A percentile compares a stretch with the other conserved stretches of the same genome.
These are phyloP conservation scores for Maudiozyma saulgeensis DNA, from an alignment of 805 yeast genomes.

Conservation along the genomic window DNA sequence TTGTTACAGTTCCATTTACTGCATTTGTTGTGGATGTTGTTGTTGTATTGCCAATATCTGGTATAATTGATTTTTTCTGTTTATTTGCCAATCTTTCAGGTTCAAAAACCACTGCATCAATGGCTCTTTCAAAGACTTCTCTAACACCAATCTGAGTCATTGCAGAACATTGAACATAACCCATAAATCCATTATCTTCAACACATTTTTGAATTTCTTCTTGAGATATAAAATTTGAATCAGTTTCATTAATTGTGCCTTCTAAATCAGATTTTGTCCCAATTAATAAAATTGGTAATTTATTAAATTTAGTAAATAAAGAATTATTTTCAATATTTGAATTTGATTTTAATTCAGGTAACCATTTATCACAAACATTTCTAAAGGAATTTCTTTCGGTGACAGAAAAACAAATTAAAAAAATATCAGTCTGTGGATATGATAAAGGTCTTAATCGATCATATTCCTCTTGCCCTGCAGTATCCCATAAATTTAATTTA, in stretches of 20 bases:
- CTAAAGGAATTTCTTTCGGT: constrained; percentile 72
- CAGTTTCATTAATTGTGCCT: constrained; percentile 43
- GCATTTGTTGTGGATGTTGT: background rate
- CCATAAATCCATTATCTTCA: constrained; percentile 59
- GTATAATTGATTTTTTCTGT: background rate
- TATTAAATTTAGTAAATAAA: constrained; percentile 11
- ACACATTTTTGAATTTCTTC: constrained; percentile 61
- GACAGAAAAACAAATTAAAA: constrained; percentile 76
- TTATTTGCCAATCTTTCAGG: constrained; percentile 29
- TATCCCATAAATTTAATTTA: constrained; percentile 87
- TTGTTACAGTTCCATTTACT: background rate
- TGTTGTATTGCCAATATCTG: background rate
- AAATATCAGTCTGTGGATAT: constrained; percentile 87
- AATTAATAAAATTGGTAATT: constrained; percentile 50
- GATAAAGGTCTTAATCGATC: constrained; percentile 83
- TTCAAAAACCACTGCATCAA: constrained; percentile 47
- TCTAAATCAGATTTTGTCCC: constrained; percentile 87
- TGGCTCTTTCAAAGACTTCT: constrained; percentile 76
- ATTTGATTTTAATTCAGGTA: constrained; percentile 80
- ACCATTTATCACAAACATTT: constrained; percentile 74
- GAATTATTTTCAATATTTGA: constrained; percentile 44
- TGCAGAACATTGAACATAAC: constrained; percentile 82
- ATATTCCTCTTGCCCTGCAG: constrained; percentile 91
- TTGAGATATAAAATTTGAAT: constrained; percentile 50
- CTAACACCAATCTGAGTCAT: constrained; percentile 81